Base-by-base conservation (phyloP, 106 monocot species). In the Narthecium ossifragum region DNA sequence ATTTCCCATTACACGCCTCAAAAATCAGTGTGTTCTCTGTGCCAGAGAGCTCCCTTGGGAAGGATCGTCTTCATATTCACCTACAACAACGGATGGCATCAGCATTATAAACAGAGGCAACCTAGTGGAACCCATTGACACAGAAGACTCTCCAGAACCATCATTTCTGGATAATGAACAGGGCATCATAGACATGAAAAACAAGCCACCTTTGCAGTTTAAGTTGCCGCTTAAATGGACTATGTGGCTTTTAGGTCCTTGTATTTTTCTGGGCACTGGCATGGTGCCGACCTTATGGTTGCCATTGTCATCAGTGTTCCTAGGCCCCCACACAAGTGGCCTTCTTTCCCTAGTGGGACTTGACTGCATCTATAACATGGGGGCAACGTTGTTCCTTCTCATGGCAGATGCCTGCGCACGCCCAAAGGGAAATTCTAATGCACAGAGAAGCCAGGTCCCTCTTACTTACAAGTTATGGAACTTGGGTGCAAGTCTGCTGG, bases 341-440 rank as follows among this genome's bases (percentile, higher is more conserved):
- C 67, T 96, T 64, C 80, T 96, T 21, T 90, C 96, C 1, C 45
- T 96, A 43, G 66, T 96, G 0, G 96, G 96, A 9, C 84, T 96
- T 0, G 96, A 96, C 55, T 96, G 86, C 49, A 71, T 96, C 20
- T 96, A 90, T 38, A 96, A 87, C 73, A 90, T 96, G 70, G 96
- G 90, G 15, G 90, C 90, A 24, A 86, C 78, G 34, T 66, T 90
- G 39, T 90, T 96, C 63, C 78, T 96, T 55, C 89, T 96, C 29
- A 90, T 90, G 83, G 83, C 96, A 15, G 96, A 96, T 64, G 72
- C 86, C 20, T 90, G 86, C 67, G 96, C 80, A 26, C 54, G 76
- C 12, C 68, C 78, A 0, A 63, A 57, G 17, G 29, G 57, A 57
- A 62, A 46, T 24, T 53, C 66, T 3, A 28, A 41, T 5, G 31